phyloP scores from a whole-genome alignment of 2,329 filamentous ascomycete genomes.

The Ceratocystis destructans region DNA sequence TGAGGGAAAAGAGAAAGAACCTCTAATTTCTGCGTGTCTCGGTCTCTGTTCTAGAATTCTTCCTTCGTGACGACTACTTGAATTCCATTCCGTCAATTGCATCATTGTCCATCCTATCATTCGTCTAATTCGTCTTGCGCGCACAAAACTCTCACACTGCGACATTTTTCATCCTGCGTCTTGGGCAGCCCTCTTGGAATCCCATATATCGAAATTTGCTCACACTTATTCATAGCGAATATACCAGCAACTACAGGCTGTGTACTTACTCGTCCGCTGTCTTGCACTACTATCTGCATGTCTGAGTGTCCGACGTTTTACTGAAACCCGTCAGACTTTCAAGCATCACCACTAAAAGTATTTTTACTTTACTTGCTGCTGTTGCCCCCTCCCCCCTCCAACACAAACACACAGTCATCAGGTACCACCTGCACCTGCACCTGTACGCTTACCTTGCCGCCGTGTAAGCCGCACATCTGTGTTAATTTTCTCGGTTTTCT shows the following conservation, averaged over 20 bases:
- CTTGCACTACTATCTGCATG: not conserved
- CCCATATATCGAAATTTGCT: too few relatives aligned
- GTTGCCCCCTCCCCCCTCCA: too few relatives aligned
- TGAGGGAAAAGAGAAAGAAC: not conserved
- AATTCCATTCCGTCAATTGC: not conserved
- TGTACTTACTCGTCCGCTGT: not conserved
- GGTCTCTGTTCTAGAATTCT: slow-evolving; percentile 1
- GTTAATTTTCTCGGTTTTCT: slow-evolving; percentile 6
- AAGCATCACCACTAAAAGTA: not conserved
- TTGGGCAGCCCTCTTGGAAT: too few relatives aligned
- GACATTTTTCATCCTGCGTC: not conserved
- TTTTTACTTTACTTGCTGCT: not conserved
- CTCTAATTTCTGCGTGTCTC: not conserved
- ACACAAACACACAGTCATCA: not conserved
- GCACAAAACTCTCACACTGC: not conserved
- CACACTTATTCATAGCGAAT: not conserved
- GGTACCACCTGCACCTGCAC: not conserved
- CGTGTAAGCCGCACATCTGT: not conserved
- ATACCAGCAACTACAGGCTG: not conserved
- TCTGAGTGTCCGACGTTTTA: not conserved
- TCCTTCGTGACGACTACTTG: not conserved
- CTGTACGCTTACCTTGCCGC: not conserved
- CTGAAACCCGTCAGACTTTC: slow-evolving; percentile 3
- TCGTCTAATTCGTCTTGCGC: not conserved
- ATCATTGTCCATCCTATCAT: not conserved